Evolutionary conservation across 75 land plant genomes (phyloP), one percentile per base, ranked within the genome.

Genomic region (Ceratopteris richardii): DNA sequence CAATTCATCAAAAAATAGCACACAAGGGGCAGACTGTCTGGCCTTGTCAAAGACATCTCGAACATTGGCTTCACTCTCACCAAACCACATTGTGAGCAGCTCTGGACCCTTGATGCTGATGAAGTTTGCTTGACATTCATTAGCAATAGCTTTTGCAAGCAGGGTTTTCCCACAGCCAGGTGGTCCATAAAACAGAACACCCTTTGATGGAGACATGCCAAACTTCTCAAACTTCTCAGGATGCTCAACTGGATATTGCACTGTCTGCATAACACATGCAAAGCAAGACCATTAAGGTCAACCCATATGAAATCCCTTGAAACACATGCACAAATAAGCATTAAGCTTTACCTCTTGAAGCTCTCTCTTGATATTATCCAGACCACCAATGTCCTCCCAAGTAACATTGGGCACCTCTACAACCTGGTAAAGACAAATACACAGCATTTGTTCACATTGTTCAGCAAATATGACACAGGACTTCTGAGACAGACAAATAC

Each of bases 141-240:
- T 68, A 13, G 70, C 70, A 50, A 68, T 68, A 17, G 70, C 70
- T 29, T 68, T 68, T 7, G 70, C 70, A 9, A 68, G 68, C 19
- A 68, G 29, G 11, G 70, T 68, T 69, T 68, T 68, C 14, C 70
- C 70, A 51, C 70, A 68, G 29, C 70, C 70, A 20, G 70, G 70
- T 7, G 70, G 70, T 24, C 70, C 70, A 60, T 74, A 85, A 64
- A 85, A 85, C 37, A 85, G 72, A 24, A 85, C 85, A 28, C 88
- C 88, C 66, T 85, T 85, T 1, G 88, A 85, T n/a, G 88, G 88
- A 39, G 88, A 78, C 88, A 84, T 84, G 20, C 88, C 88, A 66
- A 84, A 84, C 58, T 84, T 84, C 69, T 84, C 87, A 51, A 84
- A 84, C 54, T 84, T 84, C 70, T 84, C 87, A 27, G 87, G 81